Evolutionary conservation across 768 basidiomycete species (phyloP).

Genomic region (Amanita exitialis): DNA sequence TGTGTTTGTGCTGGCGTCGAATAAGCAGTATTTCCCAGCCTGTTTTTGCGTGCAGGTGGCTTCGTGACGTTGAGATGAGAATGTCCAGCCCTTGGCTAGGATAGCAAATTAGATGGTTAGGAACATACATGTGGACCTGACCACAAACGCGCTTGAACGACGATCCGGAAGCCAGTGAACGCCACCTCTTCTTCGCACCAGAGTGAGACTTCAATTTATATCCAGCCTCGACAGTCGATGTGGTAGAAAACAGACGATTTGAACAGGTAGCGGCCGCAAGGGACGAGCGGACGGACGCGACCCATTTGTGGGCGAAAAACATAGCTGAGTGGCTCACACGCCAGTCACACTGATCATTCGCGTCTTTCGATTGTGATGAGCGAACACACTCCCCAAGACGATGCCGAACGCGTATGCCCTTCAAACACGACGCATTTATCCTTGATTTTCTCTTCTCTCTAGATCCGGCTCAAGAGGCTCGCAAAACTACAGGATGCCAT

Average conservation of each 20-base stretch:
- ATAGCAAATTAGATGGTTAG: not conserved
- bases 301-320: slow-evolving; percentile 11
- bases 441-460: slow-evolving; percentile 1
- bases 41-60: slow-evolving; percentile 53
- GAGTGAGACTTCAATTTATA: slow-evolving; percentile 78
- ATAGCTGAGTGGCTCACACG: slow-evolving; percentile 7
- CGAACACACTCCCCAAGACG: slow-evolving; percentile 50
- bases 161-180: slow-evolving; percentile 51
- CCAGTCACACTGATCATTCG: not conserved
- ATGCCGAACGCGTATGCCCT: slow-evolving; percentile 66
- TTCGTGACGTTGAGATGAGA: slow-evolving; percentile 67
- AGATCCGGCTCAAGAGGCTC: slow-evolving; percentile 91
- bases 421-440: not conserved
- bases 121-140: not conserved
- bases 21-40: slow-evolving; percentile 55
- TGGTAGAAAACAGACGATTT: slow-evolving; percentile 48
- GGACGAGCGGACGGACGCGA: not conserved
- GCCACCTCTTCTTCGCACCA: slow-evolving; percentile 76
- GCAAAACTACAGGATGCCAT: slow-evolving; percentile 59
- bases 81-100: slow-evolving; percentile 60
- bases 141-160: slow-evolving; percentile 65
- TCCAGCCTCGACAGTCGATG: slow-evolving; percentile 39
- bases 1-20: slow-evolving; percentile 55
- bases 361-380: slow-evolving; percentile 19
- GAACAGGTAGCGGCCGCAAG: not conserved